Percentiles rank a stretch among this genome's conserved stretches.
Evolutionary conservation across 1,284 basidiomycete genomes (phyloP).

Genomic region (Pseudozyma hubeiensis): DNA sequence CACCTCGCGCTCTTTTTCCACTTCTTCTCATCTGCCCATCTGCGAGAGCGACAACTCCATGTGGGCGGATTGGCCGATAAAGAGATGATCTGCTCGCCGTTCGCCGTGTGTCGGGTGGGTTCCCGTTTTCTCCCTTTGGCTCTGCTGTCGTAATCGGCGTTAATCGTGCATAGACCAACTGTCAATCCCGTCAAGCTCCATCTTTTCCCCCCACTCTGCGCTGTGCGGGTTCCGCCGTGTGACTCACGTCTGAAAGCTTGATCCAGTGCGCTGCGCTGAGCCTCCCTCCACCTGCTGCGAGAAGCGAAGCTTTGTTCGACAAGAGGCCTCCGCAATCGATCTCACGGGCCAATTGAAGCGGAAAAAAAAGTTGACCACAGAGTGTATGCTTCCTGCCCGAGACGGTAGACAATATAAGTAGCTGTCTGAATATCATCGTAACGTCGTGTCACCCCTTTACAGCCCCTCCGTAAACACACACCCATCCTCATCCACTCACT

Average conservation of each 20-base stretch:
- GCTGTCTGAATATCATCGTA: too few species aligned
- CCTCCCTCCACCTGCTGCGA: conserved; percentile 8
- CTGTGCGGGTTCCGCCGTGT: background rate
- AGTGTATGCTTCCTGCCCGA: too few species aligned
- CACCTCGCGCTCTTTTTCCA: background rate
- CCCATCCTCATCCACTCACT: background rate
- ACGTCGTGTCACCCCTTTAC: background rate
- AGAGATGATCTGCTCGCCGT: too few species aligned
- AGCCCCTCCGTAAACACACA: background rate
- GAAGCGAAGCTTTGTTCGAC: background rate
- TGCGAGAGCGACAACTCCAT: background rate
- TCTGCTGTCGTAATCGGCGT: conserved; percentile 24
- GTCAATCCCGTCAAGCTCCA: conserved; percentile 9
- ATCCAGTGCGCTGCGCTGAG: too few species aligned
- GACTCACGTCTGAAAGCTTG: background rate
- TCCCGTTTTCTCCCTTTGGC: conserved; percentile 25
- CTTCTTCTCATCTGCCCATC: too few species aligned
- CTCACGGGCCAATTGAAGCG: too few species aligned
- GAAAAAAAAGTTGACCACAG: too few species aligned
- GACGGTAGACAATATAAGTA: background rate
- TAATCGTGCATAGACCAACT: background rate
- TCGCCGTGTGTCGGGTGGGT: conserved; percentile 7
- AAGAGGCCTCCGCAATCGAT: too few species aligned
- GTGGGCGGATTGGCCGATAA: background rate
- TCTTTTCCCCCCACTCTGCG: background rate